Conservation (phyloP, 148 eudicot genomes). For the Vaccinium vitisidaea region DNA sequence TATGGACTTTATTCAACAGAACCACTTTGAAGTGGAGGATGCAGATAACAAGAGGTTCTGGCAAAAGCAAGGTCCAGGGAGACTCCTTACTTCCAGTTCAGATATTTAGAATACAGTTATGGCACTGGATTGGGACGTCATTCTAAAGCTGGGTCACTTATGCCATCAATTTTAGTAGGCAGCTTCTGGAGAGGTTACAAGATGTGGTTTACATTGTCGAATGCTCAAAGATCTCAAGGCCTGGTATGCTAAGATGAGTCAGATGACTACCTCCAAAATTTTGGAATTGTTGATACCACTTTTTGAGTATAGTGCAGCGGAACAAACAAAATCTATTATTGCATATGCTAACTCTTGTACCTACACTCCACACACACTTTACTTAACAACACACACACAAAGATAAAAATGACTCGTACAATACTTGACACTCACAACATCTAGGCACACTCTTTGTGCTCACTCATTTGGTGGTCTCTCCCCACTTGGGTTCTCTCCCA, state of each 20-base stretch:
- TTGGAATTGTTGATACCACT: too few relatives aligned
- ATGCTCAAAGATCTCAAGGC: background rate
- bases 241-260: background rate
- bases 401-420: too few relatives aligned
- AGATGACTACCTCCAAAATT: background rate
- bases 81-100: background rate
- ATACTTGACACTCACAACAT: too few relatives aligned
- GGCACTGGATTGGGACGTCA: background rate
- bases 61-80: background rate
- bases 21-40: constrained; percentile 1
- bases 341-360: too few relatives aligned
- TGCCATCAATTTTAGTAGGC: background rate
- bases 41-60: background rate
- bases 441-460: too few relatives aligned
- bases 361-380: too few relatives aligned
- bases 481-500: too few relatives aligned
- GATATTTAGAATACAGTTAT: background rate
- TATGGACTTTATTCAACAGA: background rate
- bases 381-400: too few relatives aligned
- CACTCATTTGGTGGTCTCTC: too few relatives aligned
- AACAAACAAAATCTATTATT: too few relatives aligned
- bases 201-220: background rate
- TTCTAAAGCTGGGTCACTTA: background rate
- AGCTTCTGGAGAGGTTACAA: background rate
- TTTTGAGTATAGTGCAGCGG: too few relatives aligned